Evolutionary conservation across 148 eudicot genomes (phyloP).

Genomic region (Heliosperma pusillum): DNA sequence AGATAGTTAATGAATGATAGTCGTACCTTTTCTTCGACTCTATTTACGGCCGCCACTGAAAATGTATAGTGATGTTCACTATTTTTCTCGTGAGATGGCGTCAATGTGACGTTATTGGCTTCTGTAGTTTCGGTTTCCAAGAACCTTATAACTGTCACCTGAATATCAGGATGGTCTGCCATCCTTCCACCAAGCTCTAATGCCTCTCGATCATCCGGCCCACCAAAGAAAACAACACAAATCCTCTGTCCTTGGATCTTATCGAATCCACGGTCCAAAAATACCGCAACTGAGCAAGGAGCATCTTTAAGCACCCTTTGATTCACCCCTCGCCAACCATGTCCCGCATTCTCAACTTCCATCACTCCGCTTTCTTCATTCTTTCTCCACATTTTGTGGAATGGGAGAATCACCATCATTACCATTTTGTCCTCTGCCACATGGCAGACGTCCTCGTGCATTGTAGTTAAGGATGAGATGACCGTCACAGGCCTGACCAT

Average conservation of each 20-base stretch:
- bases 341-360: constrained; percentile 49
- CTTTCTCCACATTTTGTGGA: constrained; percentile 57
- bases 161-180: constrained; percentile 51
- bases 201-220: constrained; percentile 59
- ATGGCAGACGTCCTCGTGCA: constrained; percentile 64
- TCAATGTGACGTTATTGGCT: constrained; percentile 15
- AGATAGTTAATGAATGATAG: neutral
- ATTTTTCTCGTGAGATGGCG: constrained; percentile 34
- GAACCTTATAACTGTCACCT: constrained; percentile 38
- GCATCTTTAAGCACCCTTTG: constrained; percentile 54
- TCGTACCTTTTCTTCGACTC: constrained; percentile 30
- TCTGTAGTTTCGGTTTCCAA: neutral
- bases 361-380: constrained; percentile 26
- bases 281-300: constrained; percentile 58
- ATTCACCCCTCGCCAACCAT: constrained; percentile 49
- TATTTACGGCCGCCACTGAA: constrained; percentile 29
- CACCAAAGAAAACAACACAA: constrained; percentile 59
- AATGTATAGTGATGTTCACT: constrained; percentile 36
- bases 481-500: constrained; percentile 46
- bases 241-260: constrained; percentile 24
- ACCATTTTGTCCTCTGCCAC: constrained; percentile 51
- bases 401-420: constrained; percentile 57
- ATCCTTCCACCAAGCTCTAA: constrained; percentile 47
- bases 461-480: constrained; percentile 45
- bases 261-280: constrained; percentile 73